Evolutionary conservation across 2,329 filamentous ascomycete species (phyloP).

Genomic region (Cyanodermella asteris): DNA sequence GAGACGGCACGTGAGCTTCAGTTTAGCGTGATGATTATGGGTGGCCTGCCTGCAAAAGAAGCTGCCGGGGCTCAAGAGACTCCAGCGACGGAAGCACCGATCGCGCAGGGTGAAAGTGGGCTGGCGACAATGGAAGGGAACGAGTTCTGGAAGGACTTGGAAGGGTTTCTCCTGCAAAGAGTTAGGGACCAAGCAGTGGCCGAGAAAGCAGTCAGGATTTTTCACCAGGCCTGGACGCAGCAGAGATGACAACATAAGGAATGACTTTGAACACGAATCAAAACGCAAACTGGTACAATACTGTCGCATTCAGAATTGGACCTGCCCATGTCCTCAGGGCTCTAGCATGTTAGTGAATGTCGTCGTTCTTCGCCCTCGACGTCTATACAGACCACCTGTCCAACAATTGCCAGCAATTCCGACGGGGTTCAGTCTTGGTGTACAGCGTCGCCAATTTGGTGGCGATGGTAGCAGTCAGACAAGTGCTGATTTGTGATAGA

Average conservation of each 20-base stretch:
- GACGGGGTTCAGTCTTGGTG: no score
- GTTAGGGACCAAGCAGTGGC: slow-evolving; percentile 48
- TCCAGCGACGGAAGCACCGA: slow-evolving; percentile 21
- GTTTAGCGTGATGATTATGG: slow-evolving; percentile 73
- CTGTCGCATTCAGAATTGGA: no score
- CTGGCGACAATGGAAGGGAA: slow-evolving; percentile 41
- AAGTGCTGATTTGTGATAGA: no score
- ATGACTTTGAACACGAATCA: no score
- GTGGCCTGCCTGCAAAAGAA: slow-evolving; percentile 24
- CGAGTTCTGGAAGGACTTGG: slow-evolving; percentile 72
- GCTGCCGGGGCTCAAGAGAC: slow-evolving; percentile 9
- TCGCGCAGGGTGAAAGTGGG: slow-evolving; percentile 32
- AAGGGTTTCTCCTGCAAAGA: slow-evolving; percentile 57
- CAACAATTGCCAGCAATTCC: no score
- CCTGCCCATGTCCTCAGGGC: no score
- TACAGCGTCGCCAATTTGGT: no score
- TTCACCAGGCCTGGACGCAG: slow-evolving; percentile 48
- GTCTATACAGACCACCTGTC: background rate
- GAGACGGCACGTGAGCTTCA: slow-evolving; percentile 38
- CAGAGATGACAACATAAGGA: background rate
- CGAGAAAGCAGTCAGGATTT: slow-evolving; percentile 41
- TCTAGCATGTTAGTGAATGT: background rate
- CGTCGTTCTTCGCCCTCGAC: background rate
- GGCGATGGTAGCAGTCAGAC: no score
- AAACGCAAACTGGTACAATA: no score